phyloP scores from a whole-genome alignment of 208 protist genomes.

The Wallacemonas rigidus region DNA sequence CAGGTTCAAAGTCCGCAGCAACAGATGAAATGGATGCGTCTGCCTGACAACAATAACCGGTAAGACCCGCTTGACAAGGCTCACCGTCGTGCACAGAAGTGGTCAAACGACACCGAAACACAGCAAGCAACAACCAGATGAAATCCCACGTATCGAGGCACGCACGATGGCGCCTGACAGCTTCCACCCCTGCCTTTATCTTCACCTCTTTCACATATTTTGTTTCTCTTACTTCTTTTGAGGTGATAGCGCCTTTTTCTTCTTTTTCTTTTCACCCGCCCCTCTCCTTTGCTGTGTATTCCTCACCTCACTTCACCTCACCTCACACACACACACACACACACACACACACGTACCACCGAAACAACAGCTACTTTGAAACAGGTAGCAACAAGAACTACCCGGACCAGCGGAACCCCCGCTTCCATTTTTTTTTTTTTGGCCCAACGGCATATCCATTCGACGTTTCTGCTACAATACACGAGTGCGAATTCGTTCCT shows the following conservation, averaged over 20 bases:
- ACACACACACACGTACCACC: too few species aligned
- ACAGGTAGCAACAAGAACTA: too few species aligned
- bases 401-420: background rate
- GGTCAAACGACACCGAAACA: too few species aligned
- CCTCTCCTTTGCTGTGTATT: background rate
- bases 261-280: background rate
- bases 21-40: constrained; percentile 79
- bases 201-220: constrained; percentile 20
- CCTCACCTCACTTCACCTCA: background rate
- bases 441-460: too few species aligned
- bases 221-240: constrained; percentile 21
- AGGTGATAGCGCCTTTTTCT: background rate
- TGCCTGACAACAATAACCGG: constrained; percentile 71
- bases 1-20: constrained; percentile 60
- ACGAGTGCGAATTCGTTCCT: too few species aligned
- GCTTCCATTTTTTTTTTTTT: background rate
- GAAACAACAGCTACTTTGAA: too few species aligned
- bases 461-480: too few species aligned
- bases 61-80: constrained; percentile 19
- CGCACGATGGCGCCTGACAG: too few species aligned
- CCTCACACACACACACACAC: too few species aligned
- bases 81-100: background rate
- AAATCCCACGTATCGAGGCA: too few species aligned
- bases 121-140: background rate
- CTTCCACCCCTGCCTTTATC: background rate